Percentiles rank a stretch among this genome's conserved stretches.
phyloP scores from a whole-genome alignment of 192 early-diverging fungal species.

The Backusella sp. region DNA sequence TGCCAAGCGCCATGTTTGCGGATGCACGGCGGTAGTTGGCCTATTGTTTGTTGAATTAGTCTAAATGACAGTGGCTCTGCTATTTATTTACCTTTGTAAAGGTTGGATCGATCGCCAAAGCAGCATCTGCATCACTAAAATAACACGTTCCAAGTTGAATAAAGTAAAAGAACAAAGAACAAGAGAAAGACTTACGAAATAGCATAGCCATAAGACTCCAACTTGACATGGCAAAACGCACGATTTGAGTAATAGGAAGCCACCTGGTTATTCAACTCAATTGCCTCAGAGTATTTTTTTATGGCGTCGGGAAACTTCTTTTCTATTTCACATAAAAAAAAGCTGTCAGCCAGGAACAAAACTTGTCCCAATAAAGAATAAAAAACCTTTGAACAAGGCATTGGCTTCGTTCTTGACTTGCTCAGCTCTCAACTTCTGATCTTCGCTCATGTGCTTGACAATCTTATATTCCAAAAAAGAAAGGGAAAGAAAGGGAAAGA shows the following conservation, averaged over 20 bases:
- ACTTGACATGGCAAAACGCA: conserved; percentile 81
- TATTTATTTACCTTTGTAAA: conserved; percentile 65
- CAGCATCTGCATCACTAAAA: conserved; percentile 75
- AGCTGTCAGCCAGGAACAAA: conserved; percentile 4
- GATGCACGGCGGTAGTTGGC: conserved; percentile 93
- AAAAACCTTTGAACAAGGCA: conserved; percentile 56
- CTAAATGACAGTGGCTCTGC: background rate
- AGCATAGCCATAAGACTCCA: conserved; percentile 86
- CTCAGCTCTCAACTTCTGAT: conserved; percentile 38
- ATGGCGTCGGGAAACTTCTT: conserved; percentile 85
- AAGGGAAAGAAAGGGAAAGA: background rate
- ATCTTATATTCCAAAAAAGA: conserved; percentile 4
- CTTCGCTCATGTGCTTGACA: conserved; percentile 10
- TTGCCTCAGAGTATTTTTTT: conserved; percentile 88
- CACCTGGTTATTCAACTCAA: conserved; percentile 78
- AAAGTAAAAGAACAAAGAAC: background rate
- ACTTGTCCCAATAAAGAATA: background rate
- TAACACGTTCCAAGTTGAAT: conserved; percentile 25
- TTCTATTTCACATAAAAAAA: background rate
- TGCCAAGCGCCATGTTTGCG: conserved; percentile 82
- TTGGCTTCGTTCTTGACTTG: conserved; percentile 70
- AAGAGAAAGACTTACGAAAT: conserved; percentile 42
- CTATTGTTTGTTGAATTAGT: conserved; percentile 16
- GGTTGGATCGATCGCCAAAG: conserved; percentile 75
- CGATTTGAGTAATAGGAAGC: conserved; percentile 92